Conservation (phyloP, 768 basidiomycete species). For the Tylopilus cervinicoccineus region DNA sequence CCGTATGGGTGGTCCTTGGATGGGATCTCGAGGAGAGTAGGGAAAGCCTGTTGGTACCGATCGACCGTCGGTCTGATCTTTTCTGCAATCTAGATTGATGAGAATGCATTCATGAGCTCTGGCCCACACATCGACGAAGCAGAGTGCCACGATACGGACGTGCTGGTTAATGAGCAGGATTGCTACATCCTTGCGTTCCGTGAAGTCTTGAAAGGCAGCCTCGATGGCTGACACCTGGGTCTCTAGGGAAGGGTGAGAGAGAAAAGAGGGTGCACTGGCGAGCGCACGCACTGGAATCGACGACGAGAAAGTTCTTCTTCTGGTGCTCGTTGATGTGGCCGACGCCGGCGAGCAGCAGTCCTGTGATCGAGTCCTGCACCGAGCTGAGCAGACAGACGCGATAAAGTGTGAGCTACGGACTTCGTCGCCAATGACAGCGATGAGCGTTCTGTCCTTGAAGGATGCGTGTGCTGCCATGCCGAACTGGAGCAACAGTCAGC, state of each 20-base stretch:
- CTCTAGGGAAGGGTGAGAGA: constrained; percentile 45
- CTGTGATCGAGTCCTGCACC: constrained; percentile 91
- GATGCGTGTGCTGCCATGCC: constrained; percentile 50
- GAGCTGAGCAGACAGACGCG: constrained; percentile 8
- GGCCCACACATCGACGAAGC: neutral
- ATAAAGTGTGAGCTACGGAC: constrained; percentile 37
- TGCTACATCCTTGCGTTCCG: constrained; percentile 90
- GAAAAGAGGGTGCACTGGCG: constrained; percentile 1
- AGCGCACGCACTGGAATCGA: constrained; percentile 87
- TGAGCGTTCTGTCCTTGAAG: constrained; percentile 78
- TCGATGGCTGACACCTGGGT: constrained; percentile 91
- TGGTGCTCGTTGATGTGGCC: constrained; percentile 88
- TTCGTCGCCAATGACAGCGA: constrained; percentile 98
- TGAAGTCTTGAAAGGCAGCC: constrained; percentile 90
- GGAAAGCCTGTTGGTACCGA: constrained; percentile 93
- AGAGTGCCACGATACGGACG: constrained; percentile 44
- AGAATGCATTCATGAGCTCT: constrained; percentile 8
- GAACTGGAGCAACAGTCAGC: constrained; percentile 5
- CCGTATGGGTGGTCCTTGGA: constrained; percentile 99
- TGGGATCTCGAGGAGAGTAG: constrained; percentile 94
- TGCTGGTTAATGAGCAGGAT: constrained; percentile 98
- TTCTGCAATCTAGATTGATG: constrained; percentile 76
- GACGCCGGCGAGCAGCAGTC: constrained; percentile 89
- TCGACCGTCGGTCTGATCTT: constrained; percentile 95
- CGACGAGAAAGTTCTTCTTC: constrained; percentile 97